A percentile compares a stretch with the other conserved stretches of the same genome.
These are phyloP conservation scores for Lachnellula cervina DNA, from an alignment of 2,329 filamentous ascomycete genomes.

Conservation along the genomic window DNA sequence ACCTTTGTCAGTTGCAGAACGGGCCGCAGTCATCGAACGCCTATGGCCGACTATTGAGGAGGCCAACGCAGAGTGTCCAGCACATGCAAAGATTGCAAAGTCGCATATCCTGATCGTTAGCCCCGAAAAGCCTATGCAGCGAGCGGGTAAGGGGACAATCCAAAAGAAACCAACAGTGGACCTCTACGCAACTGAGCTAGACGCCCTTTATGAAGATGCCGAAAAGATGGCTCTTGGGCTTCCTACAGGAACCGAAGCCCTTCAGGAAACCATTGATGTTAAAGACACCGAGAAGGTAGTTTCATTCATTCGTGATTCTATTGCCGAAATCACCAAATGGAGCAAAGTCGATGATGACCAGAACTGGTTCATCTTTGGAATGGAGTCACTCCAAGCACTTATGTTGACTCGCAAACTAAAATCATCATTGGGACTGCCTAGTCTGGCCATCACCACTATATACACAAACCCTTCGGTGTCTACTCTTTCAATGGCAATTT, in stretches of 20 bases:
- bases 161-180: slow-evolving; percentile 30
- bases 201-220: slow-evolving; percentile 28
- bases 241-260: not conserved
- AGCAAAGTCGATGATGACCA: not conserved
- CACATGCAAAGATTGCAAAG: slow-evolving; percentile 28
- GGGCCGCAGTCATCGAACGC: slow-evolving; percentile 2
- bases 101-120: slow-evolving; percentile 30
- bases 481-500: not conserved
- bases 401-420: not conserved
- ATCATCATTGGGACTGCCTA: not conserved
- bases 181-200: slow-evolving; percentile 31
- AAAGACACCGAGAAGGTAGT: not conserved
- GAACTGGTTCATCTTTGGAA: slow-evolving; percentile 3
- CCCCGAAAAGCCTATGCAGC: slow-evolving; percentile 32
- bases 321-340: not conserved
- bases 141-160: slow-evolving; percentile 36
- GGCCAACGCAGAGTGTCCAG: slow-evolving; percentile 28
- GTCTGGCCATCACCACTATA: not conserved
- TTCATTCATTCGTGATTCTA: slow-evolving; percentile 3
- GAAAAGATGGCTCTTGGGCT: not conserved
- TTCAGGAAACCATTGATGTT: not conserved
- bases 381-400: slow-evolving; percentile 8
- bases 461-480: not conserved
- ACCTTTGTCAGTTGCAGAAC: slow-evolving; percentile 27
- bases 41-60: slow-evolving; percentile 32